Conservation (phyloP, 306 rosid genomes). For the Amphicarpaea edgeworthii region DNA sequence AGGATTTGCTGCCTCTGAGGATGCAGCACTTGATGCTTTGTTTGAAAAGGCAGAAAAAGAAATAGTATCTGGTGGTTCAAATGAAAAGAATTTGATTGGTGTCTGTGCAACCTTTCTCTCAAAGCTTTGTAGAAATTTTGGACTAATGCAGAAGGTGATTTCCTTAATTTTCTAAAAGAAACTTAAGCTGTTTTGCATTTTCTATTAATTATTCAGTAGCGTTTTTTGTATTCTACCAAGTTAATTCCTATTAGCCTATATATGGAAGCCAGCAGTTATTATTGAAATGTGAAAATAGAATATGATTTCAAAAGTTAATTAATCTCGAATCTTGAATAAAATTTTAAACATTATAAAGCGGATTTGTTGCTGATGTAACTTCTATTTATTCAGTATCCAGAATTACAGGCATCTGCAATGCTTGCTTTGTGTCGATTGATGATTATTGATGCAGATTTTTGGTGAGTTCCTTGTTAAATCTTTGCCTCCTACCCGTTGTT, state of each 20-base stretch:
- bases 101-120: conserved; percentile 76
- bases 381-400: conserved; percentile 76
- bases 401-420: conserved; percentile 93
- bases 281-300: background rate
- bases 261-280: background rate
- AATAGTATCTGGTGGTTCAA: conserved; percentile 71
- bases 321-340: background rate
- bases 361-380: conserved; percentile 14
- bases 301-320: conserved; percentile 25
- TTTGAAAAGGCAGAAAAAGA: conserved; percentile 91
- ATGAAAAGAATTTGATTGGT: conserved; percentile 82
- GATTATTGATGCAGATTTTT: conserved; percentile 91
- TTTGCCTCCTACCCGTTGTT: conserved; percentile 7
- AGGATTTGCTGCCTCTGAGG: conserved; percentile 96
- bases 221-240: conserved; percentile 6
- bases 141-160: conserved; percentile 88
- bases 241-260: background rate
- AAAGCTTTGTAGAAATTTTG: conserved; percentile 88
- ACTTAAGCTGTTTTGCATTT: conserved; percentile 21
- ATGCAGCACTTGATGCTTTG: conserved; percentile 85
- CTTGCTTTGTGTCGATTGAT: conserved; percentile 95
- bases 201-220: conserved; percentile 14
- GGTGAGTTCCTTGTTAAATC: conserved; percentile 61
- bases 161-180: conserved; percentile 20
- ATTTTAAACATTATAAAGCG: background rate